Conservation (phyloP, 2,329 filamentous ascomycete species). For the Fusarium compactum region DNA sequence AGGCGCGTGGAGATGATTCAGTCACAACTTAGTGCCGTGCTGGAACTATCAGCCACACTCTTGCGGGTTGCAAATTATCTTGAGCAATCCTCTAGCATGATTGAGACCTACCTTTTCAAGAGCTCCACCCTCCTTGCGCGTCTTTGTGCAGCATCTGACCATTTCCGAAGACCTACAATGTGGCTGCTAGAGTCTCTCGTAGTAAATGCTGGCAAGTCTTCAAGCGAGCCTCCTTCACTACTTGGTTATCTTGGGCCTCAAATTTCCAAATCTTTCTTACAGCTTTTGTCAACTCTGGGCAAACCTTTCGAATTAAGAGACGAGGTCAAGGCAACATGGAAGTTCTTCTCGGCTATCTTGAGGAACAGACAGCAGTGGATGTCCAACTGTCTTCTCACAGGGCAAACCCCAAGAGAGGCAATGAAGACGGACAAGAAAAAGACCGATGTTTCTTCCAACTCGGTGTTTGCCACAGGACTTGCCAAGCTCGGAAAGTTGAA, state of each 20-base stretch:
- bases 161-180: constrained; percentile 74
- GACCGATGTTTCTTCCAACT: constrained; percentile 63
- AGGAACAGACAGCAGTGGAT: constrained; percentile 96
- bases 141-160: constrained; percentile 76
- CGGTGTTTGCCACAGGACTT: constrained; percentile 81
- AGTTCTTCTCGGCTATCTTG: constrained; percentile 85
- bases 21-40: constrained; percentile 71
- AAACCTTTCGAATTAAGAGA: constrained; percentile 75
- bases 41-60: constrained; percentile 76
- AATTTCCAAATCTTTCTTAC: constrained; percentile 85
- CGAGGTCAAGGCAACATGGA: constrained; percentile 81
- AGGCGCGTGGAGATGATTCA: constrained; percentile 67
- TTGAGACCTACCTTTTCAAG: constrained; percentile 86
- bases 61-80: constrained; percentile 77
- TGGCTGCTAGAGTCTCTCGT: constrained; percentile 80
- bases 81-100: constrained; percentile 70
- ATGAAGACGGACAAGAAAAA: constrained; percentile 68
- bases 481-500: constrained; percentile 75
- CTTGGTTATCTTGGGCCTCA: constrained; percentile 88
- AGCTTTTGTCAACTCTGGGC: constrained; percentile 80
- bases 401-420: constrained; percentile 83
- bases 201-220: constrained; percentile 72
- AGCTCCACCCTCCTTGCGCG: constrained; percentile 80
- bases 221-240: constrained; percentile 89
- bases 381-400: constrained; percentile 91